Conservation (phyloP, 257 asterid genomes). For the Cordia subcordata region DNA sequence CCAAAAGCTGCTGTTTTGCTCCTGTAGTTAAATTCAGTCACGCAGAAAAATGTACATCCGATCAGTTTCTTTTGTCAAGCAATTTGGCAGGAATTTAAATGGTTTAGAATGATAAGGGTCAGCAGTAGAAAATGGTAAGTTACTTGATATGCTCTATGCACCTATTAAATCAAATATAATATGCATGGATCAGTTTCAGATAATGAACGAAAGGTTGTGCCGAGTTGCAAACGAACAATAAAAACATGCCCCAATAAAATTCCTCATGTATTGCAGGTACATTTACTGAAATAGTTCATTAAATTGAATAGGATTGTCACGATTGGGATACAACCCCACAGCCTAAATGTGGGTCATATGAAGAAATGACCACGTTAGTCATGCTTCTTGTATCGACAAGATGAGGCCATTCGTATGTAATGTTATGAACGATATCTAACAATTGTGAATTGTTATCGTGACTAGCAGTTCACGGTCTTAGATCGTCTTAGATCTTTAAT, state of each 20-base stretch:
- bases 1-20: slow-evolving; percentile 50
- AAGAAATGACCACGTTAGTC: background rate
- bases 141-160: too few species aligned
- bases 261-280: background rate
- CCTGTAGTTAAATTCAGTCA: slow-evolving; percentile 31
- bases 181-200: too few species aligned
- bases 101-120: too few species aligned
- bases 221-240: background rate
- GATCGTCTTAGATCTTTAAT: too few species aligned
- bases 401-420: too few species aligned
- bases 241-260: background rate
- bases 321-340: background rate
- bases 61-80: background rate
- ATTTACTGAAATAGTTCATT: background rate
- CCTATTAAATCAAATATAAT: too few species aligned
- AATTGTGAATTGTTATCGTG: too few species aligned
- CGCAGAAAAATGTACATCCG: background rate
- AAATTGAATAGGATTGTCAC: background rate
- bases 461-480: too few species aligned
- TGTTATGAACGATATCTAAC: too few species aligned
- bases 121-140: too few species aligned
- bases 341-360: background rate
- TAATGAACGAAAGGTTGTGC: too few species aligned
- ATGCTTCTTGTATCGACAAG: background rate
- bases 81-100: too few species aligned